phyloP scores from a whole-genome alignment of 2,329 filamentous ascomycete genomes.

The Alternaria arbusti region DNA sequence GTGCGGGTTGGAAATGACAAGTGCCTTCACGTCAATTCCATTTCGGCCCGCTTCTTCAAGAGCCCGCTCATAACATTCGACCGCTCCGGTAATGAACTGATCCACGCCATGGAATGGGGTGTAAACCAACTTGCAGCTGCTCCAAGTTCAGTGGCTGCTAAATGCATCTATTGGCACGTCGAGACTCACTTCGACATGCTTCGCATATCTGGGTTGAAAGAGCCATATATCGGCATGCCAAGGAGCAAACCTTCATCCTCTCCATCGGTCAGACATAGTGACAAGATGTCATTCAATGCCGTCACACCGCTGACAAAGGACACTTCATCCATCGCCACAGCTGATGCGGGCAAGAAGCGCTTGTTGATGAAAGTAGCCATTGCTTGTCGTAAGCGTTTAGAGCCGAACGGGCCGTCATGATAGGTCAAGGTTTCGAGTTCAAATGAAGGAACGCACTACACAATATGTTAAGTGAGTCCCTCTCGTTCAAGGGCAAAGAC shows the following conservation, averaged over 20 bases:
- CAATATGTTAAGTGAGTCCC: not conserved
- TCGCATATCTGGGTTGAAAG: constrained; percentile 6
- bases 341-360: constrained; percentile 3
- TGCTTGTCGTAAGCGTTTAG: constrained; percentile 1
- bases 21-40: constrained; percentile 48
- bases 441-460: not conserved
- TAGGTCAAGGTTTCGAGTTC: constrained; percentile 5
- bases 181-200: constrained; percentile 9
- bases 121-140: constrained; percentile 8
- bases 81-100: constrained; percentile 9
- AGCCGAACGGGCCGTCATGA: constrained; percentile 9
- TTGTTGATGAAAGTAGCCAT: constrained; percentile 7
- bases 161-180: not conserved
- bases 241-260: constrained; percentile 8
- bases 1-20: constrained; percentile 60
- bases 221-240: constrained; percentile 12
- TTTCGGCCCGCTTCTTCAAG: constrained; percentile 38
- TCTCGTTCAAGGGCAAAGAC: not conserved
- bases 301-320: constrained; percentile 8
- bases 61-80: constrained; percentile 49
- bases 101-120: not conserved
- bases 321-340: not conserved
- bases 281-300: constrained; percentile 9
- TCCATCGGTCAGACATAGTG: constrained; percentile 7
- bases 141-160: not conserved